Base-by-base conservation (phyloP, 179 eudicot genomes). In the Vitellaria paradoxa region DNA sequence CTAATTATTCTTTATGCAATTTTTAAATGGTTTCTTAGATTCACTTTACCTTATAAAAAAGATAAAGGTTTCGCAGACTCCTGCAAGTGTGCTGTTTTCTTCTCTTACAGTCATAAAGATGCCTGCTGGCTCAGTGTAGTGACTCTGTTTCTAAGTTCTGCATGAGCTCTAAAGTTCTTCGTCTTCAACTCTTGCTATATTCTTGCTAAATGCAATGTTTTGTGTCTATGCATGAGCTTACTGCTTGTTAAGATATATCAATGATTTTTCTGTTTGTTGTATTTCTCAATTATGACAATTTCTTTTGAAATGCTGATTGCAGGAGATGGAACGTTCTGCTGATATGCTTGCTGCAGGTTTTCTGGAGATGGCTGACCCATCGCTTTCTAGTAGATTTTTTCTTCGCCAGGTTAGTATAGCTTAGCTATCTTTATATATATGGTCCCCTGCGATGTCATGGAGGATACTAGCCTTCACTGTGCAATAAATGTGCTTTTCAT, bases 261-360 rank as follows among this genome's bases (percentile, higher is more conserved):
- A 18, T 7, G n/a, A 18, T 5, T 40, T 57, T 65, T 73, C 46
- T 73, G 73, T 42, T 23, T 23, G 74, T 71, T 40, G 10, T 30
- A 79, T 49, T 76, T 56, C 24, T 57, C 0, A 45, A 15, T 14
- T 20, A 57, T 53, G 64, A 14, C 52, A 9, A 45, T 72, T 72
- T 65, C 12, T 56, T 24, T 37, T 63, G 53, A 77, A 40, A 77
- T 81, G 65, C 77, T 60, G 49, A 75, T 73, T 81, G 78, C 90
- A 93, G 99, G 99, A 96, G 82, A 96, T 96, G 99, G 96, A 93
- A 84, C 82, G 97, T 53, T 96, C 98, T 21, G 93, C 99, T 81
- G 99, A 96, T 93, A 92, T 96, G 79, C 97, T 93, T 80, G 98
- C 99, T 74, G 99, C 98, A 9, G 99, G 98, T 79, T 83, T 93